phyloP scores from a whole-genome alignment of 176 grass and related monocot species.

The Avena atlantica region DNA sequence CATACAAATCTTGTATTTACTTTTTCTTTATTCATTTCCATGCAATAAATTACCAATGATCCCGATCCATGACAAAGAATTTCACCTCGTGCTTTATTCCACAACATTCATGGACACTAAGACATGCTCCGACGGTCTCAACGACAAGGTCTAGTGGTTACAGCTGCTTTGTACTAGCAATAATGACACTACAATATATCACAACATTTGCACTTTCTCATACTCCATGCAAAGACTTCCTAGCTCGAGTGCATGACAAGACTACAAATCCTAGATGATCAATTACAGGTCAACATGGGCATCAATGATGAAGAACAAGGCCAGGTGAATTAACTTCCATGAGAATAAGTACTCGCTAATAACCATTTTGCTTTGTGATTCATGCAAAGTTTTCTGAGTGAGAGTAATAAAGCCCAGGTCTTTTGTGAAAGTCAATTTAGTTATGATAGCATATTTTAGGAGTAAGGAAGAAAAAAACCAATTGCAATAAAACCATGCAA shows the following conservation, averaged over 20 bases:
- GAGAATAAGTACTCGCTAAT: background rate
- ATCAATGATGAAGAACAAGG: slow-evolving; percentile 13
- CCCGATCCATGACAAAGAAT: background rate
- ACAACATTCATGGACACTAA: slow-evolving; percentile 40
- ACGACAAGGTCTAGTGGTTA: background rate
- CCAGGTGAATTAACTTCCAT: background rate
- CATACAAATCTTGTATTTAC: background rate
- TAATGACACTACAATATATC: slow-evolving; percentile 45
- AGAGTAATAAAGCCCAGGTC: background rate
- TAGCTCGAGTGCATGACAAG: background rate
- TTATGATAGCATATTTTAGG: background rate
- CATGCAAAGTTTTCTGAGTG: background rate
- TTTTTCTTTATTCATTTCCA: background rate
- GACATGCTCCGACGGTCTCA: slow-evolving; percentile 29
- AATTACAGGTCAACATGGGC: slow-evolving; percentile 31
- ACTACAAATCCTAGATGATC: slow-evolving; percentile 38
- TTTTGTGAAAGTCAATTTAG: background rate
- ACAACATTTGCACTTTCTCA: slow-evolving; percentile 41
- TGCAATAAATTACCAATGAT: too few species aligned
- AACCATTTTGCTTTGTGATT: background rate
- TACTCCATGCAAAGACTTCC: slow-evolving; percentile 46
- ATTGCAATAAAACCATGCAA: background rate
- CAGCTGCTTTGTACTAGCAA: background rate
- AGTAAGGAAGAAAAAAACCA: background rate
- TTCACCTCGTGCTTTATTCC: slow-evolving; percentile 42